Percentiles rank a stretch among this genome's conserved stretches.
phyloP scores from a whole-genome alignment of 1,284 basidiomycete species.

The Lignosus rhinocerotis region DNA sequence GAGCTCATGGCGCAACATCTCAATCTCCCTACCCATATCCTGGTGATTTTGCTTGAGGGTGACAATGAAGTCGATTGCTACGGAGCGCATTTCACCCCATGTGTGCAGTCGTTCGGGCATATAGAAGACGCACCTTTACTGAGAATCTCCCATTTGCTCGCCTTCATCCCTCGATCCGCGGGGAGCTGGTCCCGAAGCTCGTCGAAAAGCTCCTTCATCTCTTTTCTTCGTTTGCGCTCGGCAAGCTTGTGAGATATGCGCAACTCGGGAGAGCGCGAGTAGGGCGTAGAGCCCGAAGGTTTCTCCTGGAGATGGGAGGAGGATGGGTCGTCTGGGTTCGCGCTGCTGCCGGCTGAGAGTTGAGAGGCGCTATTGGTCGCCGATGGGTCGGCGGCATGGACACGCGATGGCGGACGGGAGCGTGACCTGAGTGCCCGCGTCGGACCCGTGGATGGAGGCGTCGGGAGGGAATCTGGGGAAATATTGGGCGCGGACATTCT shows the following conservation, averaged over 20 bases:
- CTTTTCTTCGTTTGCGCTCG: constrained; percentile 91
- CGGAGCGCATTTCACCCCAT: not conserved
- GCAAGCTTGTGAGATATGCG: constrained; percentile 93
- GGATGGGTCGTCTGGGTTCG: constrained; percentile 27
- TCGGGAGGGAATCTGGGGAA: constrained; percentile 44
- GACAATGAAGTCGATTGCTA: constrained; percentile 87
- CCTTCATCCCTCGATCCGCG: constrained; percentile 89
- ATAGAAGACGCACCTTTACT: constrained; percentile 71
- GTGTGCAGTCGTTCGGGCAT: not conserved
- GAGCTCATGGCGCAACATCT: constrained; percentile 75
- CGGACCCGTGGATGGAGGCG: constrained; percentile 43
- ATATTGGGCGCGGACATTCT: constrained; percentile 69
- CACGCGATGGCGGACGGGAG: constrained; percentile 71
- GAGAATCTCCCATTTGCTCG: constrained; percentile 96
- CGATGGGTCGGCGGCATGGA: constrained; percentile 43
- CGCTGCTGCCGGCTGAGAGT: constrained; percentile 40
- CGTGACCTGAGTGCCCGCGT: constrained; percentile 60
- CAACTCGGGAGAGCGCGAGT: constrained; percentile 91
- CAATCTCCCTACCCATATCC: constrained; percentile 77
- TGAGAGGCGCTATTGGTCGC: constrained; percentile 34
- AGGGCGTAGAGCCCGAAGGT: constrained; percentile 70
- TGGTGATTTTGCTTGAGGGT: constrained; percentile 75
- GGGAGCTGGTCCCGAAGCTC: constrained; percentile 90
- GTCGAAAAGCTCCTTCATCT: constrained; percentile 97
- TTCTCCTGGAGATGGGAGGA: constrained; percentile 31